Percentiles rank a stretch among this genome's conserved stretches.
Evolutionary conservation across 2,329 filamentous ascomycete species (phyloP).

Genomic region (Magnaporthiopsis incrustans): DNA sequence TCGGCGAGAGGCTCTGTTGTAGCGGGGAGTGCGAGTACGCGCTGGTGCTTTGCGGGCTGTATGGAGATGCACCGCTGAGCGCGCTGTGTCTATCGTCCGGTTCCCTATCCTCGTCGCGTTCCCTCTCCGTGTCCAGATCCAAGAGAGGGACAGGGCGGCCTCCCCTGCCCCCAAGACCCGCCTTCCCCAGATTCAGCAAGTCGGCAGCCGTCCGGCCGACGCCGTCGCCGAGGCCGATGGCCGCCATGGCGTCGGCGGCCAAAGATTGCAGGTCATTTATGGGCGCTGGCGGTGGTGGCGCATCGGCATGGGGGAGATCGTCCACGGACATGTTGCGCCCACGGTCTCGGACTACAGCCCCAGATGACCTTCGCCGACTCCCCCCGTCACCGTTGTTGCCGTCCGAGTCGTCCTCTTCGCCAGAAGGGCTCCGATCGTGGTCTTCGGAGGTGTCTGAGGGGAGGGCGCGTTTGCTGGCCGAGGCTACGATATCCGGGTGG

Average conservation of each 20-base stretch:
- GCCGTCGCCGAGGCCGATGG: conserved; percentile 6
- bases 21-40: conserved; percentile 11
- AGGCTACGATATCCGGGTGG: conserved; percentile 54
- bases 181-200: neutral
- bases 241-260: conserved; percentile 23
- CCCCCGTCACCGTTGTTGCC: conserved; percentile 1
- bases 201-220: conserved; percentile 13
- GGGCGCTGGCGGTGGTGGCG: neutral
- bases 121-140: conserved; percentile 9
- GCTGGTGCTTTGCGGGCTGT: conserved; percentile 8
- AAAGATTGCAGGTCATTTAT: conserved; percentile 20
- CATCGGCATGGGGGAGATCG: conserved; percentile 2
- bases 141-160: neutral
- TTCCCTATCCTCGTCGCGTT: conserved; percentile 9
- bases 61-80: conserved; percentile 5
- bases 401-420: conserved; percentile 7
- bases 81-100: conserved; percentile 5
- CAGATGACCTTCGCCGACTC: neutral
- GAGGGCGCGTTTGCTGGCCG: conserved; percentile 46
- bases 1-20: conserved; percentile 13
- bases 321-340: conserved; percentile 16
- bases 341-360: conserved; percentile 12
- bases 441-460: conserved; percentile 19
- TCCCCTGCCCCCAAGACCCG: neutral
- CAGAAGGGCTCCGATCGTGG: conserved; percentile 2